phyloP scores from a whole-genome alignment of 2,329 filamentous ascomycete genomes.

The Cyclaneusma minus region DNA sequence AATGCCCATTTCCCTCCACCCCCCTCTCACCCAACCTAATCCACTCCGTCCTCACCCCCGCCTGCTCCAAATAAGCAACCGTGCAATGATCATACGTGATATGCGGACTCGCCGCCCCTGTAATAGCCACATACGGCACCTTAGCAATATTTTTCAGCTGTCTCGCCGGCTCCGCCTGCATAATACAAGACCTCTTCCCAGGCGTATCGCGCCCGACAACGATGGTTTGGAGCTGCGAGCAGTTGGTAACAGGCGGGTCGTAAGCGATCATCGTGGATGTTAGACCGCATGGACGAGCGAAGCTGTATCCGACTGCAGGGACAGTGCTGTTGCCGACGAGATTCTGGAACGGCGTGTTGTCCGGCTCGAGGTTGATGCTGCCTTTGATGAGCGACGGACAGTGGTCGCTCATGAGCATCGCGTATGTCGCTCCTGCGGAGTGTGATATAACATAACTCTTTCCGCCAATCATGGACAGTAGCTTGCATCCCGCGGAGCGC shows the following conservation, averaged over 20 bases:
- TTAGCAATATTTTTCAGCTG: slow-evolving; percentile 13
- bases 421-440: slow-evolving; percentile 13
- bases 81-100: slow-evolving; percentile 19
- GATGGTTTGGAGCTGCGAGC: slow-evolving; percentile 7
- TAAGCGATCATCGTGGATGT: slow-evolving; percentile 11
- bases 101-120: slow-evolving; percentile 17
- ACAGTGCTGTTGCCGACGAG: slow-evolving; percentile 8
- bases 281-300: slow-evolving; percentile 9
- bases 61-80: slow-evolving; percentile 11
- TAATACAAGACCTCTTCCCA: slow-evolving; percentile 10
- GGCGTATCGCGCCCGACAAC: slow-evolving; percentile 11
- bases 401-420: slow-evolving; percentile 14
- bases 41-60: slow-evolving; percentile 10
- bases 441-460: slow-evolving; percentile 19
- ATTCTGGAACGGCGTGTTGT: slow-evolving; percentile 16
- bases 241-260: slow-evolving; percentile 9
- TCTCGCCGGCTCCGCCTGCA: slow-evolving; percentile 11
- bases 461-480: slow-evolving; percentile 15
- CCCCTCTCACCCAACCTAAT: slow-evolving; percentile 9
- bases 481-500: slow-evolving; percentile 15
- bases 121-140: slow-evolving; percentile 17
- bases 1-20: slow-evolving; percentile 10
- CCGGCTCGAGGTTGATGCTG: slow-evolving; percentile 15
- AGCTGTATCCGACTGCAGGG: slow-evolving; percentile 7
- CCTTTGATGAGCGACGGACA: slow-evolving; percentile 14